Conservation (phyloP, 306 rosid genomes). For the Bauhinia variegata region DNA sequence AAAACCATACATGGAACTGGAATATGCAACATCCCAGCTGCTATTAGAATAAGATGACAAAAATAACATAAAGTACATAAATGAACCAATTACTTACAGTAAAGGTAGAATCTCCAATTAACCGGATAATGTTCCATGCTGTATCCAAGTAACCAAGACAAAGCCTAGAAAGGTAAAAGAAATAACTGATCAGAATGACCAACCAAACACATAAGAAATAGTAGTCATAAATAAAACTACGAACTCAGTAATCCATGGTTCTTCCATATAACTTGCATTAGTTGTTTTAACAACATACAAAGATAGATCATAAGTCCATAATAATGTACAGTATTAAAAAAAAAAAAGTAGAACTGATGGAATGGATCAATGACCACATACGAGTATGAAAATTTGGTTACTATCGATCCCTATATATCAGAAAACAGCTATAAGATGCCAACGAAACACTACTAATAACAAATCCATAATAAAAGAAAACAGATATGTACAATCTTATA, state of each 20-base stretch:
- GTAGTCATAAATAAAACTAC: conserved; percentile 5
- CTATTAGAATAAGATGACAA: conserved; percentile 19
- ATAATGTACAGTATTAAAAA: conserved; percentile 1
- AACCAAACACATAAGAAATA: conserved; percentile 14
- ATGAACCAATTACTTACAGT: conserved; percentile 56
- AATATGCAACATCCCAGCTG: conserved; percentile 1
- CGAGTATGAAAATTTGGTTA: background rate
- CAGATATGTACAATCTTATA: background rate
- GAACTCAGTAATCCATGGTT: background rate
- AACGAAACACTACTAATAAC: background rate
- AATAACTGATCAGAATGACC: conserved; percentile 26
- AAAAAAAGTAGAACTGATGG: background rate
- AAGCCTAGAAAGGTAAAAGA: conserved; percentile 48
- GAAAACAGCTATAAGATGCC: background rate
- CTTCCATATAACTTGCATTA: background rate
- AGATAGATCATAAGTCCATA: background rate
- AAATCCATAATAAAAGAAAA: background rate
- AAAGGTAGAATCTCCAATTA: conserved; percentile 58
- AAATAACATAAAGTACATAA: background rate
- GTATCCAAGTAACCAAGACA: conserved; percentile 64
- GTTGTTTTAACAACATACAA: background rate
- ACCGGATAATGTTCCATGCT: conserved; percentile 67
- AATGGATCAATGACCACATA: background rate
- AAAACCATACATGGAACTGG: conserved; percentile 26
- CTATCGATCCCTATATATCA: background rate